These are phyloP conservation scores for Leucosporidium yakuticum DNA, from an alignment of 768 basidiomycete species.

Conservation along the genomic window DNA sequence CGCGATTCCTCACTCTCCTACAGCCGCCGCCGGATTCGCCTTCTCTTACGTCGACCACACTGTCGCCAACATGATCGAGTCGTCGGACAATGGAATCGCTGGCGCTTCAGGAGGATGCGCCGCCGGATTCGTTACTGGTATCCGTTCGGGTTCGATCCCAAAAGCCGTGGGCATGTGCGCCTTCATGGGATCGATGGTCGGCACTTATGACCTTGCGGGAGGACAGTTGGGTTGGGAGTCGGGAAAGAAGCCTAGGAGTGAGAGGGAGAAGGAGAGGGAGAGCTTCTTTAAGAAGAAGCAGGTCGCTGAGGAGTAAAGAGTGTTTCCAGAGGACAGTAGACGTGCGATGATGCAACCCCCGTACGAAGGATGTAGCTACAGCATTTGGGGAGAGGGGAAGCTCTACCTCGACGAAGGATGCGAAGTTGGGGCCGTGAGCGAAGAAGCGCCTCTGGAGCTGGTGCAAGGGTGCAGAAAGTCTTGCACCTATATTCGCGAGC, in stretches of 20 bases:
- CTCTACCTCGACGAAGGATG: too few relatives aligned
- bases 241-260: conserved; percentile 17
- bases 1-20: too few relatives aligned
- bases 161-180: conserved; percentile 33
- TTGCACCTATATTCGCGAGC: too few relatives aligned
- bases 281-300: conserved; percentile 28
- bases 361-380: too few relatives aligned
- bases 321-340: neutral
- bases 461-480: too few relatives aligned
- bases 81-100: conserved; percentile 68
- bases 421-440: too few relatives aligned
- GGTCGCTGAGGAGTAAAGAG: neutral
- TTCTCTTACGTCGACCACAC: conserved; percentile 60
- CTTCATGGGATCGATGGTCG: conserved; percentile 66
- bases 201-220: conserved; percentile 73
- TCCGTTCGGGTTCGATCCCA: conserved; percentile 26
- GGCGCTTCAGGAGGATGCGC: conserved; percentile 84
- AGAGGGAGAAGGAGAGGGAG: conserved; percentile 27
- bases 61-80: conserved; percentile 70
- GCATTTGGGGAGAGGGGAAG: too few relatives aligned
- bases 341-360: too few relatives aligned
- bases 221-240: conserved; percentile 46
- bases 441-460: too few relatives aligned
- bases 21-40: conserved; percentile 28
- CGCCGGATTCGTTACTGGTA: conserved; percentile 84